Conservation (phyloP, 23 red algal species). For the Chondrus crispus region DNA sequence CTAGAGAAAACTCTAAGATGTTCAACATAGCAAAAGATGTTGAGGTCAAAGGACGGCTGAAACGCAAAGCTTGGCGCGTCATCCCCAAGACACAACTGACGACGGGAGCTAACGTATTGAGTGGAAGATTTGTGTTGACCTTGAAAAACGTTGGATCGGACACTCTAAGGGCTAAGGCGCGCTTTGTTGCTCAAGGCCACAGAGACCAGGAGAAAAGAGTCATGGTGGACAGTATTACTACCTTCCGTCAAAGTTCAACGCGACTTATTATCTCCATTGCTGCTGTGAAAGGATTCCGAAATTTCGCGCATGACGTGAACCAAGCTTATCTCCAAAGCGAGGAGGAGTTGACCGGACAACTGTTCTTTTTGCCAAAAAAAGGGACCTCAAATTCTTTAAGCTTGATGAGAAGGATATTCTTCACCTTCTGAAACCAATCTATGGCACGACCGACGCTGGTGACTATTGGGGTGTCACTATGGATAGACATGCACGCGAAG, state of each 20-base stretch:
- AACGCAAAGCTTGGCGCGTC: not conserved
- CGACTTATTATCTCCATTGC: not conserved
- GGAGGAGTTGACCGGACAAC: not conserved
- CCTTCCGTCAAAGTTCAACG: not conserved
- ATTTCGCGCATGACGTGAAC: not conserved
- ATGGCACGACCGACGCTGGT: not conserved
- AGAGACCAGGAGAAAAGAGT: not conserved
- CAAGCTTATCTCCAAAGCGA: not conserved
- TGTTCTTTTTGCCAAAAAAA: not conserved
- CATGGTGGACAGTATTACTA: too few relatives aligned
- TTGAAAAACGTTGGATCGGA: not conserved
- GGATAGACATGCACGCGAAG: not conserved
- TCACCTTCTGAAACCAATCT: not conserved
- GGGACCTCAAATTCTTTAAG: not conserved
- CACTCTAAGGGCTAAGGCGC: not conserved
- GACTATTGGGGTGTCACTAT: not conserved
- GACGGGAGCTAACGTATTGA: not conserved
- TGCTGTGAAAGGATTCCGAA: not conserved
- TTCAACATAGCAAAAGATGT: not conserved
- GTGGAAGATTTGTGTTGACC: not conserved
- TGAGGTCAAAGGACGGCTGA: not conserved
- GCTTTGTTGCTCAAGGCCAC: not conserved
- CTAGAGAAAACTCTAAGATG: not conserved
- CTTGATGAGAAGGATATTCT: not conserved
- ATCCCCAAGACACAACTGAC: not conserved